A percentile compares a stretch with the other conserved stretches of the same genome.
phyloP scores from a whole-genome alignment of 2,329 filamentous ascomycete genomes.

The Penicillium sp. region DNA sequence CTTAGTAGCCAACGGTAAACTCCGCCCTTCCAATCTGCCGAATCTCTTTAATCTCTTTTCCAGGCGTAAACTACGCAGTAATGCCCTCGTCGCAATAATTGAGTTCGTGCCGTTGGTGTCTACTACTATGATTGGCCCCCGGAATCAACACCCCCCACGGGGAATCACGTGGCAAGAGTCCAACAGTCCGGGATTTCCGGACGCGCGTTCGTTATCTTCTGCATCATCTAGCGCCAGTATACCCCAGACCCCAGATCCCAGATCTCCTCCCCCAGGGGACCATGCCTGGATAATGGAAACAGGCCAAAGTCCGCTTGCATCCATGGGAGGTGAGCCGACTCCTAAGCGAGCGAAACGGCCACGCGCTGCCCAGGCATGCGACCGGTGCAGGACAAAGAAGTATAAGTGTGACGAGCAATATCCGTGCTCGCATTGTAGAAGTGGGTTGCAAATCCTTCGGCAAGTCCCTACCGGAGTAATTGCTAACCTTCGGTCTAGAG shows the following conservation, averaged over 20 bases:
- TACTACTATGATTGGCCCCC: conserved; percentile 9
- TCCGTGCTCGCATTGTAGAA: conserved; percentile 51
- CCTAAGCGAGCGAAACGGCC: conserved; percentile 38
- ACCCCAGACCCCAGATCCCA: conserved; percentile 10
- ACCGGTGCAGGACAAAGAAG: conserved; percentile 53
- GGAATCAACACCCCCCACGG: background rate
- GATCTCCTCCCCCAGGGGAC: background rate
- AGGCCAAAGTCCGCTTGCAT: conserved; percentile 30
- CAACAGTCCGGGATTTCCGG: conserved; percentile 26
- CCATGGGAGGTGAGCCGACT: conserved; percentile 20
- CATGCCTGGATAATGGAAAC: conserved; percentile 41
- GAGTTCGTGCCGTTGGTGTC: background rate
- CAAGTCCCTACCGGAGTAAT: background rate
- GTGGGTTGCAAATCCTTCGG: conserved; percentile 30
- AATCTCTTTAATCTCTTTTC: too few relatives aligned
- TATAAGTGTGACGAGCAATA: conserved; percentile 54
- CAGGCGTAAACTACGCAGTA: too few relatives aligned
- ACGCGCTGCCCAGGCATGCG: conserved; percentile 53
- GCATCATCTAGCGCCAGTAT: conserved; percentile 7
- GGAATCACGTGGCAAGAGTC: conserved; percentile 21
- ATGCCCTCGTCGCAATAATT: too few relatives aligned
- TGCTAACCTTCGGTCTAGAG: conserved; percentile 28
- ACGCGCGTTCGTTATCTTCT: conserved; percentile 13
- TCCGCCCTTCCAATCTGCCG: too few relatives aligned
- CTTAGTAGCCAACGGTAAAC: too few relatives aligned